Evolutionary conservation across 2,329 filamentous ascomycete species (phyloP).

Genomic region (Xylariales sp.): DNA sequence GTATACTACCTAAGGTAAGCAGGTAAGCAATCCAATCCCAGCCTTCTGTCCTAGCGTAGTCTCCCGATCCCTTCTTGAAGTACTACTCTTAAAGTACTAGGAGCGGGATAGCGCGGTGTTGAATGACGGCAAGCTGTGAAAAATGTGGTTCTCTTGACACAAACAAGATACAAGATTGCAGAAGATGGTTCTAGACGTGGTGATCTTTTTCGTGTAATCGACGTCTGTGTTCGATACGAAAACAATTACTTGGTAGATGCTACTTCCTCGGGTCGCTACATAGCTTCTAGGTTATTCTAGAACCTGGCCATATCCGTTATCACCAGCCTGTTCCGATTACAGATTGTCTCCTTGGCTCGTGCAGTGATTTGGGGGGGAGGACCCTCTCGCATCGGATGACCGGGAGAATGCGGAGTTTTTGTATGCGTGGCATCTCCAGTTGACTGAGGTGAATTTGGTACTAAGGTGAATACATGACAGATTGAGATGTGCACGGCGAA

Average conservation of each 20-base stretch:
- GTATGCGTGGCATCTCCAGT: slow-evolving; percentile 32
- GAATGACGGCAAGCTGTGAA: slow-evolving; percentile 18
- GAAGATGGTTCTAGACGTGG: slow-evolving; percentile 2
- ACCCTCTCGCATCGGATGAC: slow-evolving; percentile 31
- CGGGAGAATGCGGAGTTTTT: slow-evolving; percentile 34
- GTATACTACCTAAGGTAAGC: too few relatives aligned
- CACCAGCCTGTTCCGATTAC: neutral
- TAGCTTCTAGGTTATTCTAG: slow-evolving; percentile 22
- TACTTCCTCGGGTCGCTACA: slow-evolving; percentile 19
- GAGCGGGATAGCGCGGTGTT: slow-evolving; percentile 1
- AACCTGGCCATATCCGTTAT: slow-evolving; percentile 12
- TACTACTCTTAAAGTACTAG: neutral
- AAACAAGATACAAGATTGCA: neutral
- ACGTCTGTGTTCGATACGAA: slow-evolving; percentile 16
- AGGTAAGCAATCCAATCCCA: neutral
- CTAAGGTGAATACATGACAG: slow-evolving; percentile 14
- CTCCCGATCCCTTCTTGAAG: slow-evolving; percentile 11
- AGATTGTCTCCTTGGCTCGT: slow-evolving; percentile 21
- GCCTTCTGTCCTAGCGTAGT: neutral
- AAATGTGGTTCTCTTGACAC: slow-evolving; percentile 8
- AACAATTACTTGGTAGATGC: slow-evolving; percentile 4
- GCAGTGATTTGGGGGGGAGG: slow-evolving; percentile 4
- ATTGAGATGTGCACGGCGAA: slow-evolving; percentile 11
- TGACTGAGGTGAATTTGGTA: slow-evolving; percentile 25
- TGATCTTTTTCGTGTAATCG: slow-evolving; percentile 1